Conservation (phyloP, 179 eudicot genomes). For the Corrigiola litoralis region DNA sequence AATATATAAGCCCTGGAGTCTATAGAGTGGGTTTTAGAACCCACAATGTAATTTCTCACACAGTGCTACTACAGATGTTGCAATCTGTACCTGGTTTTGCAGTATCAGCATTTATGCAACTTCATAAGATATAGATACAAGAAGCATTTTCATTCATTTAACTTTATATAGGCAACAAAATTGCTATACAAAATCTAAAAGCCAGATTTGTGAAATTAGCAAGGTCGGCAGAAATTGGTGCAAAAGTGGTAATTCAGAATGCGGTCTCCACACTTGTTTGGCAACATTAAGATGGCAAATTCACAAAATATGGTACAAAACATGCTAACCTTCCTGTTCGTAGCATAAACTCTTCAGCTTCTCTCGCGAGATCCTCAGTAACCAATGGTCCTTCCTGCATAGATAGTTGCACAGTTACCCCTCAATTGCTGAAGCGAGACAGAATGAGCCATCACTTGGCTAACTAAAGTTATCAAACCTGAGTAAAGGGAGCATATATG, state of each 20-base stretch:
- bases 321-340: slow-evolving; percentile 80
- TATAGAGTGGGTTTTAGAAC: too few relatives aligned
- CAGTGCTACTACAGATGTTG: not conserved
- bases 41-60: not conserved
- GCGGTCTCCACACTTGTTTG: not conserved
- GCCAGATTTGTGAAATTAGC: not conserved
- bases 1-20: too few relatives aligned
- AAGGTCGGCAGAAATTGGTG: not conserved
- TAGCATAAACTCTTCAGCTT: slow-evolving; percentile 83
- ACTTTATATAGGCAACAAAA: not conserved
- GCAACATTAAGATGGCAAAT: not conserved
- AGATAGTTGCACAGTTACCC: slow-evolving; percentile 1
- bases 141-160: not conserved
- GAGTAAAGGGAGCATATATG: slow-evolving; percentile 70
- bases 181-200: not conserved
- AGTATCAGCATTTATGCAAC: not conserved
- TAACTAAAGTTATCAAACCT: slow-evolving; percentile 45
- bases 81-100: not conserved
- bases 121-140: not conserved
- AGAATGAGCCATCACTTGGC: slow-evolving; percentile 1
- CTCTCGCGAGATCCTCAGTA: slow-evolving; percentile 84
- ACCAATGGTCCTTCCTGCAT: slow-evolving; percentile 84
- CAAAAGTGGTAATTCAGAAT: not conserved
- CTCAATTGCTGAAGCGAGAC: slow-evolving; percentile 3
- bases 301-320: not conserved